Evolutionary conservation across 2,329 filamentous ascomycete genomes (phyloP), one percentile per base, ranked within the genome.

Genomic region (Claviceps quebecensis): DNA sequence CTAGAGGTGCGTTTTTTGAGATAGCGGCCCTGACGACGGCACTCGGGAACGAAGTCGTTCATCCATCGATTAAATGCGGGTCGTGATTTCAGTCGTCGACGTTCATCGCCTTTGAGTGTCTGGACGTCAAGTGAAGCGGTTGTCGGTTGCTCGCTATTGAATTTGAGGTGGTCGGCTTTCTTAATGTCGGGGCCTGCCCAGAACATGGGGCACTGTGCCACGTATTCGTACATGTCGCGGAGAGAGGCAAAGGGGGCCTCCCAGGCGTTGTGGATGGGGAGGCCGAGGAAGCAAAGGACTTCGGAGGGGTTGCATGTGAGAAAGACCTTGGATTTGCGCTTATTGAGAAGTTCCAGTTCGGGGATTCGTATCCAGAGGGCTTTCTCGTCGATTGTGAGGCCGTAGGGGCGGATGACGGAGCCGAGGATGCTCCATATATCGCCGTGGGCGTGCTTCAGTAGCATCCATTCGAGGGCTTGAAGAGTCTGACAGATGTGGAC

Each of bases 371-470:
- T 58, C 61, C 75, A 79, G 1, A 93, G 65, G 1, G 79, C 84
- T 13, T 62, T 64, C 48, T 86, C 77, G 56, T 81, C 83, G 23
- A 80, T 68, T 0, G 78, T 84, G 7, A 93, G 74, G 1, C 86
- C 86, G 38, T 80, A 75, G 0, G 74, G 75, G 0, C 82, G 75
- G 55, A 87, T 78, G 8, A 73, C 76, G 17, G 75, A 71, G 5
- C 85, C 83, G 0, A 91, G 61, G 8, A 80, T 62, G 53, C 78
- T 84, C 74, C 81, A 81, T 0, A 80, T 52, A 57, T 91, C 86
- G n/a, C 84, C 83, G 58, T 91, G 86, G 0, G 78, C 76, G 40
- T 83, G 73, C 56, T 79, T 79, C 66, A 89, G 88, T 3, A 78
- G 65, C 39, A 74, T 71, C 85, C 86, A 91, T 34, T 72, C 69